These are phyloP conservation scores for Populus pruinosa DNA, from an alignment of 345 rosid genomes.

Conservation along the genomic window DNA sequence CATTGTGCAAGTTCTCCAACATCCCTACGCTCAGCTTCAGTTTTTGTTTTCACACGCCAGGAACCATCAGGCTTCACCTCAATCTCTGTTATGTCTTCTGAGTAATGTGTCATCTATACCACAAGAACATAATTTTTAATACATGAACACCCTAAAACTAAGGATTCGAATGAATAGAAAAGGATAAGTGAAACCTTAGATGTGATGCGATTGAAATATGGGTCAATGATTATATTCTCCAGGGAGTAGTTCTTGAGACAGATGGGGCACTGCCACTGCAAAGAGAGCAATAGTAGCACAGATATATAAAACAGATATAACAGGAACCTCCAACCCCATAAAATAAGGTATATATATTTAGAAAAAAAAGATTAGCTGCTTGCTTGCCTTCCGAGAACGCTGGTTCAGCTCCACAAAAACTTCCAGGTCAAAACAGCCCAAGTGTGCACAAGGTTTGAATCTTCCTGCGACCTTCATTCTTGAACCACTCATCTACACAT, in stretches of 20 bases:
- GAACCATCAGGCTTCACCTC: slow-evolving; percentile 95
- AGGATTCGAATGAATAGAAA: slow-evolving; percentile 1
- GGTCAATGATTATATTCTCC: slow-evolving; percentile 80
- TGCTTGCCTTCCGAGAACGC: slow-evolving; percentile 92
- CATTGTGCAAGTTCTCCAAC: slow-evolving; percentile 77
- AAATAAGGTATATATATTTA: too few relatives aligned
- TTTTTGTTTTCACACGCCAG: slow-evolving; percentile 88
- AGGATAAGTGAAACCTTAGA: slow-evolving; percentile 49
- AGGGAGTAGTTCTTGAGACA: slow-evolving; percentile 88
- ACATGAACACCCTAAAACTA: not conserved
- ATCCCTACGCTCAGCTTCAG: slow-evolving; percentile 70
- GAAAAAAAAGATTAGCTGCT: not conserved
- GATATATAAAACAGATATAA: slow-evolving; percentile 8
- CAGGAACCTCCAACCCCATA: too few relatives aligned
- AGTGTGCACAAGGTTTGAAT: slow-evolving; percentile 87
- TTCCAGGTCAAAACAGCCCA: slow-evolving; percentile 97
- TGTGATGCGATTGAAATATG: slow-evolving; percentile 84
- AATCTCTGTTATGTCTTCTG: slow-evolving; percentile 79
- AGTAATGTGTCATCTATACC: slow-evolving; percentile 72
- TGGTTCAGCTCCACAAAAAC: slow-evolving; percentile 94
- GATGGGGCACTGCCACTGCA: slow-evolving; percentile 99
- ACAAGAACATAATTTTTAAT: not conserved
- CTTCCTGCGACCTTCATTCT: slow-evolving; percentile 97
- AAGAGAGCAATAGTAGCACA: slow-evolving; percentile 22
- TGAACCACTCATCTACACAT: slow-evolving; percentile 85